phyloP scores from a whole-genome alignment of 1,284 basidiomycete species.

The Austroboletus niveus region DNA sequence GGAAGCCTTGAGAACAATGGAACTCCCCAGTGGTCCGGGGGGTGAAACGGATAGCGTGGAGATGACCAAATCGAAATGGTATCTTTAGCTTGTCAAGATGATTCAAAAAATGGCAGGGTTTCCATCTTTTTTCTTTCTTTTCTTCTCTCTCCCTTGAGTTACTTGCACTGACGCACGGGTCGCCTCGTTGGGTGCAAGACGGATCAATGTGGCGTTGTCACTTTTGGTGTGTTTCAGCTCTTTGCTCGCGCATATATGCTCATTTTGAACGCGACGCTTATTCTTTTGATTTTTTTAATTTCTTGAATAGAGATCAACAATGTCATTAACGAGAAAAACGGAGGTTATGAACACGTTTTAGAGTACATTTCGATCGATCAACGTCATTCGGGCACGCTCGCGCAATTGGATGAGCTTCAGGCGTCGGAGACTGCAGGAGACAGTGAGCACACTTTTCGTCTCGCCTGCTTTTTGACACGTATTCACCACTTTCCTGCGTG shows the following conservation, averaged over 20 bases:
- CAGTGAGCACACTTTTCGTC: constrained; percentile 42
- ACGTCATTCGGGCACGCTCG: constrained; percentile 73
- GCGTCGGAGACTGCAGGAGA: constrained; percentile 46
- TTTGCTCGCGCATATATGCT: too few relatives aligned
- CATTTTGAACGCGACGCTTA: too few relatives aligned
- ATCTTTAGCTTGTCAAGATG: constrained; percentile 81
- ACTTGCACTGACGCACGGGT: not conserved
- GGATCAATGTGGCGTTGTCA: constrained; percentile 70
- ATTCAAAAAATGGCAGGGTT: constrained; percentile 87
- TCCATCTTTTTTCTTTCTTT: not conserved
- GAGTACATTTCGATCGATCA: constrained; percentile 79
- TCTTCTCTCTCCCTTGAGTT: not conserved
- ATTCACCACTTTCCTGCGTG: not conserved
- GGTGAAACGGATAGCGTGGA: constrained; percentile 52
- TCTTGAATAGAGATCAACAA: constrained; percentile 66
- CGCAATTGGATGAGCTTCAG: constrained; percentile 66
- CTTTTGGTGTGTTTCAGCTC: constrained; percentile 40
- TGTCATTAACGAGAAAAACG: constrained; percentile 41
- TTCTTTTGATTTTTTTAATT: too few relatives aligned
- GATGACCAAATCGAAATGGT: constrained; percentile 78
- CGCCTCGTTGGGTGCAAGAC: constrained; percentile 71
- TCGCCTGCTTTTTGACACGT: not conserved
- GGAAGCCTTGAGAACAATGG: constrained; percentile 59
- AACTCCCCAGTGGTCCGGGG: constrained; percentile 53
- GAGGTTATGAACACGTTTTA: constrained; percentile 53